A percentile compares a stretch with the other conserved stretches of the same genome.
phyloP scores from a whole-genome alignment of 2,329 filamentous ascomycete species.

The Cladophialophora bantiana region DNA sequence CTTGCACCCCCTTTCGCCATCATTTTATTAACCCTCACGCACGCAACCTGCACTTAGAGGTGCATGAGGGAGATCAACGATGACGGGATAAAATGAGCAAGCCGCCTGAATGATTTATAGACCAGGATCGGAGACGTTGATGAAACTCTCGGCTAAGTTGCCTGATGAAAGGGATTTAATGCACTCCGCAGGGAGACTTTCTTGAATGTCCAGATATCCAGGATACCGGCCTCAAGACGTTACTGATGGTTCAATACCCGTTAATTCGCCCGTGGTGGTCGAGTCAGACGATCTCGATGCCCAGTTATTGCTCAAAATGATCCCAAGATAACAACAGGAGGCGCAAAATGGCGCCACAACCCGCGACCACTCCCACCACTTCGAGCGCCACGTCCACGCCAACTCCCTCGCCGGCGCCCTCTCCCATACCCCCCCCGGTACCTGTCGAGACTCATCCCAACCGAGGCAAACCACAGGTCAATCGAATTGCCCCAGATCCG shows the following conservation, averaged over 20 bases:
- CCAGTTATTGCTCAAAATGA: constrained; percentile 26
- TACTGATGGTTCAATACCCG: not conserved
- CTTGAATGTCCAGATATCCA: not conserved
- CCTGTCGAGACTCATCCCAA: constrained; percentile 57
- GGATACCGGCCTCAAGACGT: not conserved
- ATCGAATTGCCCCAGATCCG: constrained; percentile 61
- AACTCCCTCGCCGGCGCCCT: constrained; percentile 40
- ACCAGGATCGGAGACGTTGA: not conserved
- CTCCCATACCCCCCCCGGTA: constrained; percentile 52
- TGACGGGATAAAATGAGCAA: too few species aligned
- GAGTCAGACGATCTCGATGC: not conserved
- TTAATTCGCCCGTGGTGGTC: not conserved
- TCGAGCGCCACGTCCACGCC: constrained; percentile 34
- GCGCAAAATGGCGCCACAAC: constrained; percentile 40
- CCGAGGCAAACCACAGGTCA: constrained; percentile 45
- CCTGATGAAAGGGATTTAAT: not conserved
- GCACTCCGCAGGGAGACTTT: not conserved
- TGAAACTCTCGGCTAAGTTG: not conserved
- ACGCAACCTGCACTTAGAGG: too few species aligned
- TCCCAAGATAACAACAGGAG: constrained; percentile 31
- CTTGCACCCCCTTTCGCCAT: too few species aligned
- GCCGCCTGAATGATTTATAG: too few species aligned
- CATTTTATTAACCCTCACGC: too few species aligned
- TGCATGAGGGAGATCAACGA: too few species aligned
- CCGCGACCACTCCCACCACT: constrained; percentile 28